A percentile compares a stretch with the other conserved stretches of the same genome.
Evolutionary conservation across 805 yeast species (phyloP).

Genomic region (Candida namnaoensis): DNA sequence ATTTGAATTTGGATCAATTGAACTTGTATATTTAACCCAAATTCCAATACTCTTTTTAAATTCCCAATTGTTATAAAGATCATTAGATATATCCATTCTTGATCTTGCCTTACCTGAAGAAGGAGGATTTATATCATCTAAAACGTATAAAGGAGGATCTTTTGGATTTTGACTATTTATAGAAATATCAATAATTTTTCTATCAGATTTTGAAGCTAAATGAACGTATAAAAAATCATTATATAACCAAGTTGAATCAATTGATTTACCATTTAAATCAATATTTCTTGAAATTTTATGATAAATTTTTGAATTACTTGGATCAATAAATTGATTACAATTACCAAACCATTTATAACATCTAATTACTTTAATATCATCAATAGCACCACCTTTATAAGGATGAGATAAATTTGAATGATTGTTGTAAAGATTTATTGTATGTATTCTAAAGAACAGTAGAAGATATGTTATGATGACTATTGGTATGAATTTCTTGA

Average conservation of each 20-base stretch:
- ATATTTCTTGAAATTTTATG: constrained; percentile 15
- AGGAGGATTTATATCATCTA: constrained; percentile 23
- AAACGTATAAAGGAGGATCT: constrained; percentile 27
- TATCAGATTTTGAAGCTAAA: constrained; percentile 3
- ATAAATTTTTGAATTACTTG: constrained; percentile 11
- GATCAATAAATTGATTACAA: constrained; percentile 16
- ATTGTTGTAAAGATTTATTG: not conserved
- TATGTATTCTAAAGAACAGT: not conserved
- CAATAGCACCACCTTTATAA: constrained; percentile 21
- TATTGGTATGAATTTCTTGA: not conserved
- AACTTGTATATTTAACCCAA: constrained; percentile 46
- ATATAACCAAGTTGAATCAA: constrained; percentile 8
- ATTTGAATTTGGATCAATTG: constrained; percentile 13
- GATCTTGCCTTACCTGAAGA: constrained; percentile 17
- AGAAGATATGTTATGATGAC: too few relatives aligned
- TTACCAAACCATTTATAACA: constrained; percentile 21
- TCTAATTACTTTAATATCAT: constrained; percentile 18
- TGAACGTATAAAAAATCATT: constrained; percentile 21
- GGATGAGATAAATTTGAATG: constrained; percentile 1
- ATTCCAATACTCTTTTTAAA: constrained; percentile 34
- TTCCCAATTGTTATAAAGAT: constrained; percentile 28
- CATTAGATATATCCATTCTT: constrained; percentile 10
- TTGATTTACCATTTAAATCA: constrained; percentile 11
- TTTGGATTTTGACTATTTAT: constrained; percentile 23
- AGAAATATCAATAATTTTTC: constrained; percentile 37